Evolutionary conservation across 768 basidiomycete genomes (phyloP).

Genomic region (Trametes sanguinea): DNA sequence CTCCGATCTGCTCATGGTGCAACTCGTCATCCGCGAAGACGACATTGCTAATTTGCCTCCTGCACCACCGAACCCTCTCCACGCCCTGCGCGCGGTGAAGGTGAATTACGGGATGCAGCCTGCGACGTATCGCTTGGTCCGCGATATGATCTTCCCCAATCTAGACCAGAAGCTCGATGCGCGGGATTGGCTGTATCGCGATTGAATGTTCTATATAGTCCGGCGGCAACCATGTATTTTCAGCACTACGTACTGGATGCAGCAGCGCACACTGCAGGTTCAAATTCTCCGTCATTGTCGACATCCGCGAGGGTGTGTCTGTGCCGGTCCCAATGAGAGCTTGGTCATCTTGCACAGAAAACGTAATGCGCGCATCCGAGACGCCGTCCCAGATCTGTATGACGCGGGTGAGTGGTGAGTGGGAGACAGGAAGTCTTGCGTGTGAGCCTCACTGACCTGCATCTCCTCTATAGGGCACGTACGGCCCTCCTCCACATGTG

Average conservation of each 20-base stretch:
- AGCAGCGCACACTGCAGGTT: conserved; percentile 90
- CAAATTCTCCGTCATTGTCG: conserved; percentile 86
- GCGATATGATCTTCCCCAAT: too few relatives aligned
- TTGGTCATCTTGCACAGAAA: conserved; percentile 38
- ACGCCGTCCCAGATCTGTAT: conserved; percentile 89
- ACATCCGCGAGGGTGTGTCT: conserved; percentile 54
- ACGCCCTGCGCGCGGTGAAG: too few relatives aligned
- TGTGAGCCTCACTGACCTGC: conserved; percentile 55
- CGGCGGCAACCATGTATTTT: too few relatives aligned
- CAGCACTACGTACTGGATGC: conserved; percentile 8
- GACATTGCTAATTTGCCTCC: too few relatives aligned
- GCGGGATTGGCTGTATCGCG: too few relatives aligned
- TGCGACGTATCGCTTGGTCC: too few relatives aligned
- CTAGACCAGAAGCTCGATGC: too few relatives aligned
- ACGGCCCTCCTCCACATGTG: conserved; percentile 63
- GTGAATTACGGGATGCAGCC: too few relatives aligned
- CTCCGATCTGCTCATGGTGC: too few relatives aligned
- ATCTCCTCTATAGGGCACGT: conserved; percentile 81
- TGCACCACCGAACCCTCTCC: too few relatives aligned
- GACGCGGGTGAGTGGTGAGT: background rate
- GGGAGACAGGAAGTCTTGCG: background rate
- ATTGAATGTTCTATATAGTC: too few relatives aligned
- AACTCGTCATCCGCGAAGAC: too few relatives aligned
- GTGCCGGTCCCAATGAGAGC: conserved; percentile 45
- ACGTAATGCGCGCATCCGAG: conserved; percentile 76